Percentiles rank a stretch among this genome's conserved stretches.
Evolutionary conservation across 371 early-diverging fungal genomes (phyloP).

Genomic region (Mucor lusitanicus): DNA sequence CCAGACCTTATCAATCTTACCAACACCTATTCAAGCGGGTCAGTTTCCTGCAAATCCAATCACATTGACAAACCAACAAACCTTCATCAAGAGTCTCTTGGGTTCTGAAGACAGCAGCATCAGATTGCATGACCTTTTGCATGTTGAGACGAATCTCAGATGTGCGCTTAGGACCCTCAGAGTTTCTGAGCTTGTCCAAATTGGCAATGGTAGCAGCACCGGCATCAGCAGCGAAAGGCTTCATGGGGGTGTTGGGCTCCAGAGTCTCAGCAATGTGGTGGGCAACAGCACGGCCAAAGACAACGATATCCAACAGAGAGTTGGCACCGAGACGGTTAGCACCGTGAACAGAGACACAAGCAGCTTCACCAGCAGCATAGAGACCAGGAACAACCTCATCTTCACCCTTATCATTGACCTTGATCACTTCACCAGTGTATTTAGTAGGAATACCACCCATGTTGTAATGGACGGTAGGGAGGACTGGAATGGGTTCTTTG

Average conservation of each 20-base stretch:
- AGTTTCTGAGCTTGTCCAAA: constrained; percentile 89
- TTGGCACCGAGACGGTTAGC: constrained; percentile 98
- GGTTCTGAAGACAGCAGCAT: constrained; percentile 97
- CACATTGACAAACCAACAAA: constrained; percentile 4
- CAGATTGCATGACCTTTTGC: constrained; percentile 97
- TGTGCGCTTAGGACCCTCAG: constrained; percentile 79
- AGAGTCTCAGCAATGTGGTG: constrained; percentile 91
- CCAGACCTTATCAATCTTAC: constrained; percentile 87
- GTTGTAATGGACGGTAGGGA: constrained; percentile 99
- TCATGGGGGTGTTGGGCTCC: constrained; percentile 85
- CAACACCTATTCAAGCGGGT: constrained; percentile 7
- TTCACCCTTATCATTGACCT: constrained; percentile 70
- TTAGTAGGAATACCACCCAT: constrained; percentile 99
- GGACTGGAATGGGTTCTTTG: constrained; percentile 98
- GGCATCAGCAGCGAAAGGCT: constrained; percentile 81
- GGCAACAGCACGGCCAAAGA: constrained; percentile 96
- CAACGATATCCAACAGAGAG: constrained; percentile 96
- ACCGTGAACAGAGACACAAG: constrained; percentile 95
- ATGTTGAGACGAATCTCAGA: constrained; percentile 91
- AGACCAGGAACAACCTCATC: constrained; percentile 90
- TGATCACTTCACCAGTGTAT: constrained; percentile 96
- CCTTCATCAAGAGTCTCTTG: constrained; percentile 90
- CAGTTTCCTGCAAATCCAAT: background rate
- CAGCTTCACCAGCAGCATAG: constrained; percentile 95
- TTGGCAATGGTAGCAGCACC: constrained; percentile 89